phyloP scores from a whole-genome alignment of 2,329 filamentous ascomycete species.

The Tympanopsis confertula region DNA sequence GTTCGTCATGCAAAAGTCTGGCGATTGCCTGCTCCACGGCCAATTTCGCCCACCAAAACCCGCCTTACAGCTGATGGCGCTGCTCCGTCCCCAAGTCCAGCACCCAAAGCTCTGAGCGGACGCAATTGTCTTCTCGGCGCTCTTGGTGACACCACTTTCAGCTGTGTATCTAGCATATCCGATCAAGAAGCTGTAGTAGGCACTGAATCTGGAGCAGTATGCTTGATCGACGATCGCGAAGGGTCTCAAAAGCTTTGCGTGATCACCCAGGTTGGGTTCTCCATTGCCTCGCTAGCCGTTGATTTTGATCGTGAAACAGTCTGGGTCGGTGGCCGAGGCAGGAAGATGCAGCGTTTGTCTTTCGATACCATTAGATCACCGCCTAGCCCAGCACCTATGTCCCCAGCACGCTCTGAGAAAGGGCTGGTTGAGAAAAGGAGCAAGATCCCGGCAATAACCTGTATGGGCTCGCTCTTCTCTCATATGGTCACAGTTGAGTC shows the following conservation, averaged over 20 bases:
- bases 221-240: slow-evolving; percentile 43
- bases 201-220: slow-evolving; percentile 48
- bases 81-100: slow-evolving; percentile 18
- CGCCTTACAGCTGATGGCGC: slow-evolving; percentile 20
- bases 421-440: slow-evolving; percentile 12
- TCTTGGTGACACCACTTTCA: slow-evolving; percentile 46
- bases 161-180: slow-evolving; percentile 37
- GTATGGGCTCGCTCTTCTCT: slow-evolving; percentile 25
- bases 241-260: slow-evolving; percentile 36
- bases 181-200: slow-evolving; percentile 41
- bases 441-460: slow-evolving; percentile 18
- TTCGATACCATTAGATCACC: slow-evolving; percentile 17
- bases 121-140: slow-evolving; percentile 48
- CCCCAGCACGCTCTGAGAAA: slow-evolving; percentile 7
- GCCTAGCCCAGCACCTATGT: slow-evolving; percentile 3
- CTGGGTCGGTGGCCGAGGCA: slow-evolving; percentile 37
- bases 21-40: slow-evolving; percentile 37
- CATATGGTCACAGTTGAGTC: slow-evolving; percentile 35
- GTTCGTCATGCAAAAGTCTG: slow-evolving; percentile 53
- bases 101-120: slow-evolving; percentile 41
- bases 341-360: slow-evolving; percentile 28
- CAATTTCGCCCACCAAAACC: slow-evolving; percentile 29
- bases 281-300: slow-evolving; percentile 36
- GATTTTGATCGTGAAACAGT: slow-evolving; percentile 30
- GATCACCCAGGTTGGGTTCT: slow-evolving; percentile 33